Evolutionary conservation across 805 yeast genomes (phyloP), one percentile per base, ranked within the genome.

Genomic region (Ascoidea rubescens): DNA sequence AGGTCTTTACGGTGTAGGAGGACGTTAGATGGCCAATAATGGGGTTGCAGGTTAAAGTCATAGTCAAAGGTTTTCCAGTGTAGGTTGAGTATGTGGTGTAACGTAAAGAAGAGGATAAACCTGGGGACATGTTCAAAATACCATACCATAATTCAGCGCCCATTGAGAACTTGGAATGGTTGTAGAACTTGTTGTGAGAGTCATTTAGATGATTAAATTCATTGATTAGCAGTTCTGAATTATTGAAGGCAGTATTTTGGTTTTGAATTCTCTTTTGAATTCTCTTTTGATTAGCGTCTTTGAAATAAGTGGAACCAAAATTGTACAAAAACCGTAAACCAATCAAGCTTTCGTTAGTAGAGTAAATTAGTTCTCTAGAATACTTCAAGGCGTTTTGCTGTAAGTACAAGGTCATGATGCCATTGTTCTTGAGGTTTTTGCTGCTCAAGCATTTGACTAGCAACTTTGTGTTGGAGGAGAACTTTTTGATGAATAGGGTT

Each of bases 121-220:
- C 98, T 0, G 97, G 97, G 54, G 91, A 82, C 75, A 87, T 83
- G 48, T 86, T 83, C 48, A 75, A 65, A 0, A 88, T 79, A 1
- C 96, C 96, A 58, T 84, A 85, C 91, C 96, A 93, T 4, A 88
- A 57, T 67, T 93, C 99, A 7, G 84, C 78, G 0, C 99, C 99
- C 0, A 87, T 58, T 0, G 89, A 80, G 0, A 80, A 74, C 47
- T 79, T 79, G 12, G 93, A 81, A 54, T 78, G 79, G 59, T 77
- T 81, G 58, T 79, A 71, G 10, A 71, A 70, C 28, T 68, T 68
- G 37, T 73, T 72, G 2, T 68, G 33, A 31, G 14, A 33, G 5
- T 31, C 37, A 7, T 50, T 48, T 43, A 53, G 17, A 4, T 45
- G 30, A 31, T n/a, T 32, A 50, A 32, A 30, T 42, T 51, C 47